Evolutionary conservation across 106 monocot genomes (phyloP), one percentile per base, ranked within the genome.

Genomic region (Cymbidium sinense): DNA sequence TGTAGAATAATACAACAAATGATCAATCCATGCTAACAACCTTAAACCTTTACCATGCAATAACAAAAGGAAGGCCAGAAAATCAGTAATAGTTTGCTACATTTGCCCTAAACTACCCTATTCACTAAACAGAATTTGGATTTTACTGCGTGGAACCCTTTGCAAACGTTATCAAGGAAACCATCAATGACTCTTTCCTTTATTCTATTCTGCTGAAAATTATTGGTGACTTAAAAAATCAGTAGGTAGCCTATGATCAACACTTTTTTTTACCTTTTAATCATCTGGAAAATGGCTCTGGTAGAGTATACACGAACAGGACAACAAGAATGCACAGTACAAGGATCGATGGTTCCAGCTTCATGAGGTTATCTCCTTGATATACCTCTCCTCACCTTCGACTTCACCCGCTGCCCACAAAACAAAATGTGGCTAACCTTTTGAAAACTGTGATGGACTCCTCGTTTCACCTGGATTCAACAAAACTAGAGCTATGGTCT

Each of bases 401-500:
- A 55, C 70, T 79, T 88, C 54, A 62, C 74, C 29, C 81, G 86
- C 31, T 83, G 43, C 39, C 82, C 83, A 81, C 84, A 85, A 52
- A 86, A 71, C 50, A 79, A 80, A 35, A 85, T 50, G 9, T 58
- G 77, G 61, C 79, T 30, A 10, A 18, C 62, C 70, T 77, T 91
- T n/a, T 75, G 79, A 28, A 83, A 75, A 37, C 54, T 50, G 41
- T 17, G 77, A 81, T 64, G 77, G 18, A 73, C 37, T 82, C 75
- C 86, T 78, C 86, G 79, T 37, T 82, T 88, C 58, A 81, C 70
- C 91, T 91, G 81, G 20, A 50, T 52, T 61, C 21, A 29, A 47
- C 8, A 81, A 75, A 37, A 70, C 64, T 61, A 21, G 19, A 30
- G 62, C 50, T 34, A 74, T 70, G 52, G 11, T 19, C 15, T 2